Evolutionary conservation across 805 yeast genomes (phyloP).

Genomic region (Komagataella populi): DNA sequence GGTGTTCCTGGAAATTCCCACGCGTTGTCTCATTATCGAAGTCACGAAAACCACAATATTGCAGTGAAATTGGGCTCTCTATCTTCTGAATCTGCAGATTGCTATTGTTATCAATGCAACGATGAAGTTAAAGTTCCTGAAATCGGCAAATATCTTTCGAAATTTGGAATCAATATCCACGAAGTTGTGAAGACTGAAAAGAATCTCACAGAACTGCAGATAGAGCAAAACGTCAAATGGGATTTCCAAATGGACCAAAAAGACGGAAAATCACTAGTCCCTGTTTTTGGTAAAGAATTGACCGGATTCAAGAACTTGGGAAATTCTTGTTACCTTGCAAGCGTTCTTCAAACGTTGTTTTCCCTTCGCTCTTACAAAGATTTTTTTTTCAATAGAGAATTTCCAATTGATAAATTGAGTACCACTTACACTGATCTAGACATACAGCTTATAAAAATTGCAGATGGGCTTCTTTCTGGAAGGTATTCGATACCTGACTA

Average conservation of each 20-base stretch:
- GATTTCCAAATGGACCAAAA: slow-evolving; percentile 72
- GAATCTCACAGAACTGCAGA: slow-evolving; percentile 74
- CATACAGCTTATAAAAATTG: slow-evolving; percentile 68
- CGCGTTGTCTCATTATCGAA: slow-evolving; percentile 60
- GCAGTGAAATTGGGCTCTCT: slow-evolving; percentile 89
- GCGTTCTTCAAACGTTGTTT: slow-evolving; percentile 65
- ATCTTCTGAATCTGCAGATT: slow-evolving; percentile 67
- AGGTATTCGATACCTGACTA: slow-evolving; percentile 52
- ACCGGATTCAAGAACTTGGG: slow-evolving; percentile 88
- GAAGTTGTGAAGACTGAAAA: slow-evolving; percentile 66
- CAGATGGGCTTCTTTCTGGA: slow-evolving; percentile 70
- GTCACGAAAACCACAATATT: slow-evolving; percentile 46
- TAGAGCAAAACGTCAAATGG: slow-evolving; percentile 90
- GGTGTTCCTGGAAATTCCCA: slow-evolving; percentile 91
- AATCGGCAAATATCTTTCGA: slow-evolving; percentile 29
- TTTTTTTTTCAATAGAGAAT: slow-evolving; percentile 20
- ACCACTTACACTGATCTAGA: slow-evolving; percentile 49
- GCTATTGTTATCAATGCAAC: slow-evolving; percentile 79
- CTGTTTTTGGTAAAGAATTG: slow-evolving; percentile 61
- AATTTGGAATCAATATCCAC: slow-evolving; percentile 55
- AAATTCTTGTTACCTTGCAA: slow-evolving; percentile 82
- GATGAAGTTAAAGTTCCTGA: slow-evolving; percentile 77
- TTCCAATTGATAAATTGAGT: slow-evolving; percentile 17
- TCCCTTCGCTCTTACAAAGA: slow-evolving; percentile 23
- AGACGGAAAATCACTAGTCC: slow-evolving; percentile 48